Conservation (phyloP, 768 basidiomycete species). For the Suillus weaverae region DNA sequence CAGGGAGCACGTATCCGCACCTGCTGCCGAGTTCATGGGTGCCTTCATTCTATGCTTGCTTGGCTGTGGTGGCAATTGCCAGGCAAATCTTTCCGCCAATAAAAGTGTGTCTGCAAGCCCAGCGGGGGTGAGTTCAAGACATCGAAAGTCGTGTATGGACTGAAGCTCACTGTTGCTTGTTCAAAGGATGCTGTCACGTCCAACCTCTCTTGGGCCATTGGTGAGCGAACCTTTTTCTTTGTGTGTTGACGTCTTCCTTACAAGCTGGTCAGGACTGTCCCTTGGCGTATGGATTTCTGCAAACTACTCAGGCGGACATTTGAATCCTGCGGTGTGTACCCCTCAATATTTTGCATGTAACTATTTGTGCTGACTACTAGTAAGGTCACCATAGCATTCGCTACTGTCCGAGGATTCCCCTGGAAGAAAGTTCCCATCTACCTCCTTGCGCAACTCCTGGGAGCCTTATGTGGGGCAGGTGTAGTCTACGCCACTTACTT, state of each 20-base stretch:
- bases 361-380: not conserved
- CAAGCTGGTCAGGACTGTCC: constrained; percentile 40
- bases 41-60: constrained; percentile 53
- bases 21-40: constrained; percentile 57
- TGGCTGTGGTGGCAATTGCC: constrained; percentile 53
- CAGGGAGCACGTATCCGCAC: constrained; percentile 47
- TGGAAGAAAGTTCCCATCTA: constrained; percentile 72
- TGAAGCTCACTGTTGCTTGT: not conserved
- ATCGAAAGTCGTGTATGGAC: not conserved
- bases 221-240: constrained; percentile 12
- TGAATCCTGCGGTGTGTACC: constrained; percentile 58
- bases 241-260: not conserved
- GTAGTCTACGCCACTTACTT: constrained; percentile 58
- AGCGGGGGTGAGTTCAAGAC: constrained; percentile 45
- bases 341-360: not conserved
- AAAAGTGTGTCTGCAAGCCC: constrained; percentile 39
- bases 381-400: constrained; percentile 62
- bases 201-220: constrained; percentile 57
- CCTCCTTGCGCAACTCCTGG: constrained; percentile 57
- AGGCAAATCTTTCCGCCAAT: constrained; percentile 47
- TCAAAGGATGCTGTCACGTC: constrained; percentile 48
- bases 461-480: constrained; percentile 51
- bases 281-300: constrained; percentile 68
- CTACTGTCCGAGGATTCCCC: constrained; percentile 66
- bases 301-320: constrained; percentile 66